phyloP scores from a whole-genome alignment of 345 rosid genomes.

The Eucalyptus leucophloia region DNA sequence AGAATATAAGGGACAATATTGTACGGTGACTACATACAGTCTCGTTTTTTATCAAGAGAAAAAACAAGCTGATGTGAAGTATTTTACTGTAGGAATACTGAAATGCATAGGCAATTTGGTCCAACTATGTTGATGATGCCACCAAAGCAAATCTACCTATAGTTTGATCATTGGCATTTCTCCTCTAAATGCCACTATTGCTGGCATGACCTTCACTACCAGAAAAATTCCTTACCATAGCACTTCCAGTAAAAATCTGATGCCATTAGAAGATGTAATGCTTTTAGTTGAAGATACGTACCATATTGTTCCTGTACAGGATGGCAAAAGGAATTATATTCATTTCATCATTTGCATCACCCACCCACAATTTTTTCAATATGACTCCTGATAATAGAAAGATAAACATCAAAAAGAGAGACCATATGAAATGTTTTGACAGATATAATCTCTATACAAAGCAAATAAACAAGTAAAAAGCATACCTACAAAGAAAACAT shows the following conservation, averaged over 20 bases:
- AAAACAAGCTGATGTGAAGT: background rate
- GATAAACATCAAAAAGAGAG: background rate
- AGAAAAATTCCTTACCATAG: background rate
- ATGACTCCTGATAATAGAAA: conserved; percentile 31
- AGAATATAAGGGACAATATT: background rate
- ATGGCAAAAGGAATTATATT: conserved; percentile 52
- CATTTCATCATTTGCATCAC: conserved; percentile 31
- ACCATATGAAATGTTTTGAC: background rate
- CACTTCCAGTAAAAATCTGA: background rate
- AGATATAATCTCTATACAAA: background rate
- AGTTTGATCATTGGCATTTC: background rate
- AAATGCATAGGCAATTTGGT: background rate
- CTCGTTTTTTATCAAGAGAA: background rate
- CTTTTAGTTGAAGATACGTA: conserved; percentile 12
- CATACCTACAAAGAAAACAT: background rate
- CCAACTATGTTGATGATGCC: background rate
- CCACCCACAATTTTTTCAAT: conserved; percentile 57
- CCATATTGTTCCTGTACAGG: conserved; percentile 37
- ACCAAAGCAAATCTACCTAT: background rate
- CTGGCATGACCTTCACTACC: background rate
- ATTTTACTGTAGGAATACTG: background rate
- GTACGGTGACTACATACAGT: background rate
- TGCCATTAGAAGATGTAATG: background rate
- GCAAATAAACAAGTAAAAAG: background rate
- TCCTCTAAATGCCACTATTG: background rate